Evolutionary conservation across 768 basidiomycete genomes (phyloP).

Genomic region (Hypholoma fasciculare): DNA sequence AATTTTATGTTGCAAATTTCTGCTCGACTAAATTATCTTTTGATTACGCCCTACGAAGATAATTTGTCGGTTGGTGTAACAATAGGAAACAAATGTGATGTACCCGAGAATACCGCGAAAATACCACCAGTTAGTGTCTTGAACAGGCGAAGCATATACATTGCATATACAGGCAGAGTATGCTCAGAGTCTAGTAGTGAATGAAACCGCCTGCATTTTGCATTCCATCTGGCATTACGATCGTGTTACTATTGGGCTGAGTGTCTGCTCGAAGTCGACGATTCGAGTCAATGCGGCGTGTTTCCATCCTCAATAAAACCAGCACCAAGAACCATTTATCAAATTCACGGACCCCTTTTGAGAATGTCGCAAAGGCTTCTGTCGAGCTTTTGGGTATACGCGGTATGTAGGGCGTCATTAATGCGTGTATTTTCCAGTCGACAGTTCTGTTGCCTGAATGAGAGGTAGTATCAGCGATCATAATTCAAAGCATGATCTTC

Average conservation of each 20-base stretch:
- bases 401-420: not conserved
- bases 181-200: no score
- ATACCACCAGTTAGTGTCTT: no score
- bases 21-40: no score
- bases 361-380: not conserved
- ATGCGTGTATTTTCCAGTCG: not conserved
- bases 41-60: no score
- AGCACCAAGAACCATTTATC: not conserved
- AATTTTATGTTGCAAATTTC: no score
- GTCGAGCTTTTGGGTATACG: not conserved
- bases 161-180: no score
- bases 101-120: no score
- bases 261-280: not conserved
- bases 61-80: no score
- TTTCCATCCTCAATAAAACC: not conserved
- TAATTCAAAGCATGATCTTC: not conserved
- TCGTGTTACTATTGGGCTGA: not conserved
- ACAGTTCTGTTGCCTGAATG: not conserved
- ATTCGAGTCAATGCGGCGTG: not conserved
- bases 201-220: no score
- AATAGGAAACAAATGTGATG: no score
- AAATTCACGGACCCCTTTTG: conserved; percentile 1
- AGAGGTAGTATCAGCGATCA: not conserved
- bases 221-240: not conserved
- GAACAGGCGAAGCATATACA: no score